Evolutionary conservation across 495 filamentous ascomycete genomes (phyloP), one percentile per base, ranked within the genome.

Genomic region (Xylaria nigripes): DNA sequence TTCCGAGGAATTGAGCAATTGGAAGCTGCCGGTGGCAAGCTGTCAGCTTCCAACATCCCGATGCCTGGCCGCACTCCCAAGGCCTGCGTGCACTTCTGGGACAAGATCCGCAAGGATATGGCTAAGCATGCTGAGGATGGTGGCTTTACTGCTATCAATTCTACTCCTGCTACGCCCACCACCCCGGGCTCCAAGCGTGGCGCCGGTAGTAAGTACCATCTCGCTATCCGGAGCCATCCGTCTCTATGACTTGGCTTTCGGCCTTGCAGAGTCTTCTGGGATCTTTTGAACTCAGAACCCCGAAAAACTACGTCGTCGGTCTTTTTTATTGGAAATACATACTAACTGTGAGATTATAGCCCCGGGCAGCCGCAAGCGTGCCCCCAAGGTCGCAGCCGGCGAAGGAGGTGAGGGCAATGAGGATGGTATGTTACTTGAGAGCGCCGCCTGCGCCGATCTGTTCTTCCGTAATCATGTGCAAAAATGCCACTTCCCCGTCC

Each of bases 41-140:
- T 67, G 0, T 40, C 27, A 0, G 62, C 40, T 23, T n/a, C 38
- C 0, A 9, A 48, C 0, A 16, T 66, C 7, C 36, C 38, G 0
- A 40, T 66, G 8, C 55, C 61, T 1, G 69, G 66, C 6, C 68
- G 69, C 16, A 67, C 64, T 3, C 9, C 24, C 21, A 66, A 60
- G 50, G 57, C 62, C 2, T 46, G 66, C 16, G 19, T 1, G 0
- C 45, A 64, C 19, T 12, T 45, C 4, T 61, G 56, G 60, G 15
- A 27, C 13, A 54, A 57, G 12, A 32, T 67, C 5, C 40, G 56
- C 7, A 51, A 50, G 18, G 55, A 68, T 19, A 30, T 27, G 25
- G 34, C 12, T 1, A 12, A 2, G n/a, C 6, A 27, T 23, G 19
- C 38, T 15, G 21, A 3, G 13, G 27, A 15, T 2, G 21, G 8